Evolutionary conservation across 2,329 filamentous ascomycete genomes (phyloP), one percentile per base, ranked within the genome.

Genomic region (Colletotrichum lindemuthianum): DNA sequence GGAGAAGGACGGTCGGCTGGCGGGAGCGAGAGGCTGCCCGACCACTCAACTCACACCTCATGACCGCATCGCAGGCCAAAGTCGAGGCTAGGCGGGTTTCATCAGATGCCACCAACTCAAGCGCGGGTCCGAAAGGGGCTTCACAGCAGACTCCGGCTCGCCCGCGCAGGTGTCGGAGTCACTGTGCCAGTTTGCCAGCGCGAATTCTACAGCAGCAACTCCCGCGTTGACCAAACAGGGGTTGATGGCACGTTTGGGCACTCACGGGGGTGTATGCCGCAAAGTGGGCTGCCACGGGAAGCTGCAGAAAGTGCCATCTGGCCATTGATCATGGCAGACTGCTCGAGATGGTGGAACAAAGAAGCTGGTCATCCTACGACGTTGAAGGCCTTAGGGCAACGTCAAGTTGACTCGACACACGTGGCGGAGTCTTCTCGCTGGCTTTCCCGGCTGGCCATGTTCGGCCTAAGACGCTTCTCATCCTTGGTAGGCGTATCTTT

Each of bases 321-420:
- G 67, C 60, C 60, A 58, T 48, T 65, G 44, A 60, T 44, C 51
- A 53, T 55, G 51, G 51, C 54, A 51, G 41, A 32, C 57, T 61
- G 52, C 70, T 69, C 72, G 74, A 76, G 72, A 69, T 71, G 70
- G 71, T 66, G 71, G 74, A 79, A 83, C 81, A 83, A 83, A 83
- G 24, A 24, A 24, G 81, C 79, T 77, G 75, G 67, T 67, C 70
- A 69, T 70, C 67, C 68, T 70, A 47, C 51, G 36, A 61, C 51
- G 41, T 45, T 61, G 61, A 52, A 43, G 24, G 61, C 56, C 40
- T 61, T 51, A 56, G 61, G 51, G 45, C 51, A 52, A 56, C 52
- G 13, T 43, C 40, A 61, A 73, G 77, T 80, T 79, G 82, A 86
- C 83, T 85, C 83, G 83, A 82, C 81, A 83, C 81, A 84, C 79